phyloP scores from a whole-genome alignment of 768 basidiomycete genomes.

The Termitomyces eurrhizus region DNA sequence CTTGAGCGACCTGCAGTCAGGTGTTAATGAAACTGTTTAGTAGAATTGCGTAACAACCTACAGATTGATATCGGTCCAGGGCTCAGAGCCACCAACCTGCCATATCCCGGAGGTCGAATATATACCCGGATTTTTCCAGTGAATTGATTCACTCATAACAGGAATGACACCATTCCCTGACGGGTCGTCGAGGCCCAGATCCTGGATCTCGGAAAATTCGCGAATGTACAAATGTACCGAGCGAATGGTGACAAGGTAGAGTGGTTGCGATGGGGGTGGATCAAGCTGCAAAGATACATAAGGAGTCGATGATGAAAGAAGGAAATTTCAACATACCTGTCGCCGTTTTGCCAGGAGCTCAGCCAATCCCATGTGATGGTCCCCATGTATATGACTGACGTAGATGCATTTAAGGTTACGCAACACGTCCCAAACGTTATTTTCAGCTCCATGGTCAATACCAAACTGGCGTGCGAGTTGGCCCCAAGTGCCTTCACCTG shows the following conservation, averaged over 20 bases:
- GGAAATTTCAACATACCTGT: constrained; percentile 37
- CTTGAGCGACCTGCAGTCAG: constrained; percentile 36
- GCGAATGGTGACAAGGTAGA: constrained; percentile 67
- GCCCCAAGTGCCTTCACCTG: constrained; percentile 91
- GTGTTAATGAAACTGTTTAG: background rate
- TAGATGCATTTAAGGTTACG: constrained; percentile 77
- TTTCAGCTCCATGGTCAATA: constrained; percentile 25
- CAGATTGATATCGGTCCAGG: constrained; percentile 41
- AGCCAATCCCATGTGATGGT: constrained; percentile 85
- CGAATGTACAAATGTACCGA: constrained; percentile 61
- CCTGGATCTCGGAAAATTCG: constrained; percentile 70
- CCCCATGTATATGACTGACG: constrained; percentile 87
- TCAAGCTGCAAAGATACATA: constrained; percentile 47
- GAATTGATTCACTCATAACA: constrained; percentile 52
- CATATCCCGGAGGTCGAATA: constrained; percentile 39
- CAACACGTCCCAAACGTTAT: constrained; percentile 54
- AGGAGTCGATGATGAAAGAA: background rate
- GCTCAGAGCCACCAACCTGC: constrained; percentile 39
- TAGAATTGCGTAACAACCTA: constrained; percentile 17
- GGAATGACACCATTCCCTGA: constrained; percentile 50
- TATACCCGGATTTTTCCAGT: constrained; percentile 35
- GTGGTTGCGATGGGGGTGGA: constrained; percentile 54
- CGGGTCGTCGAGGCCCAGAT: constrained; percentile 54
- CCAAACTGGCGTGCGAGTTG: constrained; percentile 83
- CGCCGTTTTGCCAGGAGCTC: constrained; percentile 69